Conservation (phyloP, 1,284 basidiomycete genomes). For the Leccinum brunneo-olivaceum region DNA sequence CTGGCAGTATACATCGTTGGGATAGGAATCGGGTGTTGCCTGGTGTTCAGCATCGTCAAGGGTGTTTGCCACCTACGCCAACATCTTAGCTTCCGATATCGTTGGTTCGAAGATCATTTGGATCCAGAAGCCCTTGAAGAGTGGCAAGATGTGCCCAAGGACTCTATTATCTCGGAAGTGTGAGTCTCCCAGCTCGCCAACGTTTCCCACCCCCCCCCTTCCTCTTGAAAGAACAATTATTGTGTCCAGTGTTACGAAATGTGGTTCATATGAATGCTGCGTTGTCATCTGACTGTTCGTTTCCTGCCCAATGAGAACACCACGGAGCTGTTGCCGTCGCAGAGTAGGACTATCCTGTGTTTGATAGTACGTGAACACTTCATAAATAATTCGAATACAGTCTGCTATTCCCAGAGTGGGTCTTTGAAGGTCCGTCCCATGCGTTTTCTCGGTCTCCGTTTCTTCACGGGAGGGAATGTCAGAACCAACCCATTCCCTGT, state of each 20-base stretch:
- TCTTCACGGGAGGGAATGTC: background rate
- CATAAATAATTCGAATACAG: too few relatives aligned
- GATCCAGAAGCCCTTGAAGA: constrained; percentile 18
- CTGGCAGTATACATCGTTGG: constrained; percentile 51
- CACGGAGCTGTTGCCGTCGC: too few relatives aligned
- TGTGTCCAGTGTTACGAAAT: background rate
- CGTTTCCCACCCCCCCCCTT: too few relatives aligned
- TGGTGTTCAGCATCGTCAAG: constrained; percentile 42
- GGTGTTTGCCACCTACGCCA: constrained; percentile 31
- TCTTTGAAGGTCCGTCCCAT: too few relatives aligned
- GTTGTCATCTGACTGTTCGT: background rate
- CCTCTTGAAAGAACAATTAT: background rate
- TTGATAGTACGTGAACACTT: too few relatives aligned
- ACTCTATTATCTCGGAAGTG: constrained; percentile 6
- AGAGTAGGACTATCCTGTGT: too few relatives aligned
- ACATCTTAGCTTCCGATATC: constrained; percentile 14
- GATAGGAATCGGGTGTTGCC: constrained; percentile 39
- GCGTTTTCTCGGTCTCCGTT: background rate
- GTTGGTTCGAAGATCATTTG: constrained; percentile 2
- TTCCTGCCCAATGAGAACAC: too few relatives aligned
- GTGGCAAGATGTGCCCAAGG: constrained; percentile 24
- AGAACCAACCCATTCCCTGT: background rate
- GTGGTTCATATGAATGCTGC: background rate
- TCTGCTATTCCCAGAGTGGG: too few relatives aligned
- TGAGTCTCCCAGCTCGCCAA: too few relatives aligned